A percentile compares a stretch with the other conserved stretches of the same genome.
phyloP scores from a whole-genome alignment of 129 eudicot genomes.

The Tagetes patula region DNA sequence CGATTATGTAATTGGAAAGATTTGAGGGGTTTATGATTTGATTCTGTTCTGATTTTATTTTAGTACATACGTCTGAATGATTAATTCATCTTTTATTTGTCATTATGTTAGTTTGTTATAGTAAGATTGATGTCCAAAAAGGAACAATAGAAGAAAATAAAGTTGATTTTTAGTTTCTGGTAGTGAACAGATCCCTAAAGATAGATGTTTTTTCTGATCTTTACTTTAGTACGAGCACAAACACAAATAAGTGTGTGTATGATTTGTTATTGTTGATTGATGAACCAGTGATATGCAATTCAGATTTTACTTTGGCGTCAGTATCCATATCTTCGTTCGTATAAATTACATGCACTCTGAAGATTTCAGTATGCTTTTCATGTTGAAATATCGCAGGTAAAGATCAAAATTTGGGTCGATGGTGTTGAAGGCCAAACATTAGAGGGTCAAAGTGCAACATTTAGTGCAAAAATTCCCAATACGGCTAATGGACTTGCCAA shows the following conservation, averaged over 20 bases:
- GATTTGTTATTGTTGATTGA: constrained; percentile 2
- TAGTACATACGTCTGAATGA: not conserved
- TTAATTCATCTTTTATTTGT: not conserved
- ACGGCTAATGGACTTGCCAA: constrained; percentile 39
- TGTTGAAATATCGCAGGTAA: constrained; percentile 48
- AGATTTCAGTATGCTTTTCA: constrained; percentile 17
- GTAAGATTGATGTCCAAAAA: not conserved
- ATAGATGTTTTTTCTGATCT: not conserved
- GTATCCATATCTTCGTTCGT: not conserved
- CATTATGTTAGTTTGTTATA: not conserved
- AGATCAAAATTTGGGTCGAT: constrained; percentile 50
- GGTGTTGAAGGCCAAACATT: constrained; percentile 50
- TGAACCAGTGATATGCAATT: constrained; percentile 7
- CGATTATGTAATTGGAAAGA: not conserved
- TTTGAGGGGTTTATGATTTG: constrained; percentile 16
- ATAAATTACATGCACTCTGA: constrained; percentile 7
- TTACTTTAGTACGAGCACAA: not conserved
- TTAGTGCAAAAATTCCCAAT: constrained; percentile 51
- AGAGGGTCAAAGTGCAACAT: constrained; percentile 62
- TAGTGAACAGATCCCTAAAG: not conserved
- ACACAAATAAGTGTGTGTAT: not conserved
- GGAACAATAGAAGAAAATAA: constrained; percentile 10
- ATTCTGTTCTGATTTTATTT: not conserved
- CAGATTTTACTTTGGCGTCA: constrained; percentile 13
- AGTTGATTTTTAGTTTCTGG: constrained; percentile 2